phyloP scores from a whole-genome alignment of 2,329 filamentous ascomycete genomes.

The Neopestalotiopsis clavispora region DNA sequence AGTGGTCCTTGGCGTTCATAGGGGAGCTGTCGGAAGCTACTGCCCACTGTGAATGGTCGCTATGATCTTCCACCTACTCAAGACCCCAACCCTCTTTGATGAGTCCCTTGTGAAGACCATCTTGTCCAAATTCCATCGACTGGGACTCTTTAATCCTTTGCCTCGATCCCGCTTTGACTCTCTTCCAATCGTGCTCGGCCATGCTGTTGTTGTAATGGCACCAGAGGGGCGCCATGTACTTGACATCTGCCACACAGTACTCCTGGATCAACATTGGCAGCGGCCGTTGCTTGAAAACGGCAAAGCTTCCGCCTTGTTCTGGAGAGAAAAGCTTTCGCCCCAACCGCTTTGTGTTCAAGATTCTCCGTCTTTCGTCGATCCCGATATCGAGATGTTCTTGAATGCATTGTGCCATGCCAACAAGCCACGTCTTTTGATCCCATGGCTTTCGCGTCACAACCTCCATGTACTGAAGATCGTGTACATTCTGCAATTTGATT shows the following conservation, averaged over 20 bases:
- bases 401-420: constrained; percentile 43
- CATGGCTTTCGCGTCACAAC: constrained; percentile 33
- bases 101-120: too few species aligned
- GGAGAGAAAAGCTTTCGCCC: constrained; percentile 45
- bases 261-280: constrained; percentile 40
- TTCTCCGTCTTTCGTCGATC: constrained; percentile 6
- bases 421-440: constrained; percentile 26
- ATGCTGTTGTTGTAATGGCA: constrained; percentile 32
- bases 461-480: constrained; percentile 64
- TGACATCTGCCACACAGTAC: constrained; percentile 55
- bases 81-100: too few species aligned
- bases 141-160: constrained; percentile 28
- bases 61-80: too few species aligned
- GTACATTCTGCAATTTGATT: constrained; percentile 47
- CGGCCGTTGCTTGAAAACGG: constrained; percentile 53
- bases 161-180: constrained; percentile 31
- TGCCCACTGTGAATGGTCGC: too few species aligned
- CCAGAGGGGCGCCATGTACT: constrained; percentile 42
- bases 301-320: constrained; percentile 46
- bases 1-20: too few species aligned
- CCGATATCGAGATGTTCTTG: constrained; percentile 23
- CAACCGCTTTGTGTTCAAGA: constrained; percentile 42
- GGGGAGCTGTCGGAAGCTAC: too few species aligned
- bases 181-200: constrained; percentile 22
- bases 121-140: background rate